Evolutionary conservation across 805 yeast species (phyloP).

Genomic region (Candida succiphila): DNA sequence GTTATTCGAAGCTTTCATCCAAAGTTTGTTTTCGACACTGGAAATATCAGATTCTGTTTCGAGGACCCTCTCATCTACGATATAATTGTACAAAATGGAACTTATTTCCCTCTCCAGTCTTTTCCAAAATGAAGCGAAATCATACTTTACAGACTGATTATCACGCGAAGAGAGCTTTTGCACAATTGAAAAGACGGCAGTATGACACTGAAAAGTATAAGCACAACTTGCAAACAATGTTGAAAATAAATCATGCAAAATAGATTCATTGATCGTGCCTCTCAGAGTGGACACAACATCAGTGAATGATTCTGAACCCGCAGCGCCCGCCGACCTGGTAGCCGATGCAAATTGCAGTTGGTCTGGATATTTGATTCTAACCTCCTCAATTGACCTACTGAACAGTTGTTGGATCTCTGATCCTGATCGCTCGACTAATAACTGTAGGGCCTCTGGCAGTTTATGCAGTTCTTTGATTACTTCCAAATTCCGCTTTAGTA

Average conservation of each 20-base stretch:
- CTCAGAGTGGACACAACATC: conserved; percentile 14
- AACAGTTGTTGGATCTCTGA: conserved; percentile 58
- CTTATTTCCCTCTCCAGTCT: conserved; percentile 31
- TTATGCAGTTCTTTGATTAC: conserved; percentile 39
- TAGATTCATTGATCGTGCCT: conserved; percentile 40
- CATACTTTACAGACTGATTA: conserved; percentile 4
- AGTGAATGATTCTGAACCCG: not conserved
- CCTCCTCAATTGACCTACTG: conserved; percentile 53
- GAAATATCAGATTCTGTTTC: not conserved
- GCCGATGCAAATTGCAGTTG: conserved; percentile 14
- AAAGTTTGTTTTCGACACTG: not conserved
- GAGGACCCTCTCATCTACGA: conserved; percentile 20
- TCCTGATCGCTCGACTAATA: conserved; percentile 42
- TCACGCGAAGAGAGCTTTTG: conserved; percentile 17
- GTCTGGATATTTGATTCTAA: conserved; percentile 40
- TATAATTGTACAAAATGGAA: conserved; percentile 26
- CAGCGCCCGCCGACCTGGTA: not conserved
- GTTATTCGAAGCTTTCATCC: not conserved
- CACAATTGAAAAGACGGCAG: conserved; percentile 52
- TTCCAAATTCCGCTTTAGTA: conserved; percentile 9
- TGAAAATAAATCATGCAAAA: conserved; percentile 64
- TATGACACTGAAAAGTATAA: conserved; percentile 59
- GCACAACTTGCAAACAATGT: conserved; percentile 55
- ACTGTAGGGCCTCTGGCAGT: conserved; percentile 46
- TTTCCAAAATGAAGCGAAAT: conserved; percentile 29